phyloP scores from a whole-genome alignment of 495 filamentous ascomycete species.

The Staphylotrichum tortipilum region DNA sequence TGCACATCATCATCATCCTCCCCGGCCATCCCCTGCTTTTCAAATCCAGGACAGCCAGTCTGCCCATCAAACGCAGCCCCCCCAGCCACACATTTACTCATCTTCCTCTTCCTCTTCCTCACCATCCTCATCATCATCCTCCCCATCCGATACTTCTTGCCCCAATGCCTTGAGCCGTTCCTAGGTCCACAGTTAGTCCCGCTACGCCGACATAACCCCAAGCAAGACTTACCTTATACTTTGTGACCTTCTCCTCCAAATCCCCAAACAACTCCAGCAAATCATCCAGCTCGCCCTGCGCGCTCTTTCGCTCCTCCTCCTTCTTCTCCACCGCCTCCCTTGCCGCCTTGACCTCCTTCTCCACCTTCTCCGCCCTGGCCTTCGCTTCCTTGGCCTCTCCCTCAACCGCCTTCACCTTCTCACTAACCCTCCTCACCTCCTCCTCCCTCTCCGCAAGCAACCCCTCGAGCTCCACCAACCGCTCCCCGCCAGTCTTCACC shows the following conservation, averaged over 20 bases:
- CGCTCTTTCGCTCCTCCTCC: slow-evolving; percentile 36
- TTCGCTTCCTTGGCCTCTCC: slow-evolving; percentile 20
- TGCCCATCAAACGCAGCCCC: no score
- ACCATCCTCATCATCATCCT: slow-evolving; percentile 59
- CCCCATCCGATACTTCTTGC: slow-evolving; percentile 66
- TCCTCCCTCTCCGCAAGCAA: slow-evolving; percentile 13
- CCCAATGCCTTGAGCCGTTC: slow-evolving; percentile 66
- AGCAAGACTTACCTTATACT: slow-evolving; percentile 60
- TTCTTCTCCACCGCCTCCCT: slow-evolving; percentile 15
- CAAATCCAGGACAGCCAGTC: no score
- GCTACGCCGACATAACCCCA: not conserved
- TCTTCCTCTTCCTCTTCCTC: slow-evolving; percentile 29
- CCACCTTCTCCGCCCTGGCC: slow-evolving; percentile 1
- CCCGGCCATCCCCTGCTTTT: slow-evolving; percentile 5
- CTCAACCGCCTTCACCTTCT: slow-evolving; percentile 18
- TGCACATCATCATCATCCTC: not conserved
- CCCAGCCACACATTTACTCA: slow-evolving; percentile 10
- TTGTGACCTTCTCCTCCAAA: slow-evolving; percentile 71
- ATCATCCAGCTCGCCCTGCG: slow-evolving; percentile 70
- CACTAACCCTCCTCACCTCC: slow-evolving; percentile 33
- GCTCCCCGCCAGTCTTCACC: slow-evolving; percentile 1
- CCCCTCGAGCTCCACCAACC: slow-evolving; percentile 11
- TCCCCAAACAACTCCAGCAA: slow-evolving; percentile 82
- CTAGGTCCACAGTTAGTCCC: slow-evolving; percentile 31
- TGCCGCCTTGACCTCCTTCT: slow-evolving; percentile 4